A percentile compares a stretch with the other conserved stretches of the same genome.
Evolutionary conservation across 1,139 yeast species (phyloP).

Genomic region (Kodamaea fungicola): DNA sequence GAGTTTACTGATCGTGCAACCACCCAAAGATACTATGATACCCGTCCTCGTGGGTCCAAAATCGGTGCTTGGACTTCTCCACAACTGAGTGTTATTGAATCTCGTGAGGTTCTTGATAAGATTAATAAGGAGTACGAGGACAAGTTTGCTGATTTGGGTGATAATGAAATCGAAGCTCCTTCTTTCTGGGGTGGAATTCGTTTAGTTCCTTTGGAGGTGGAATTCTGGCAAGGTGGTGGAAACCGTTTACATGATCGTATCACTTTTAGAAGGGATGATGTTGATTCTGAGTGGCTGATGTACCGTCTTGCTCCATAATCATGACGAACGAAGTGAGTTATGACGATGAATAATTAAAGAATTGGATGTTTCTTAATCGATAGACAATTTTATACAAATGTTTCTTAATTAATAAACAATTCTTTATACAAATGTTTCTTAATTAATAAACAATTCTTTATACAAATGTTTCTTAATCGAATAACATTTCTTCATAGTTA

Average conservation of each 20-base stretch:
- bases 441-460: too few relatives aligned
- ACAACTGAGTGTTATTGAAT: constrained; percentile 60
- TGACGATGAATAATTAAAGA: too few relatives aligned
- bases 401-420: too few relatives aligned
- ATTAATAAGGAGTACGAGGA: constrained; percentile 46
- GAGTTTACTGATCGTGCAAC: constrained; percentile 73
- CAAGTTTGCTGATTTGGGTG: constrained; percentile 53
- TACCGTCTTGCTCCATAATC: constrained; percentile 71
- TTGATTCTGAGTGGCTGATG: constrained; percentile 55
- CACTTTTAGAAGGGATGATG: constrained; percentile 57
- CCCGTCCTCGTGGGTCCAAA: constrained; percentile 89
- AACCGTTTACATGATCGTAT: constrained; percentile 90
- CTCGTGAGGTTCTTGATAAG: constrained; percentile 61
- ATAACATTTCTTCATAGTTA: too few relatives aligned
- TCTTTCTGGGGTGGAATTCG: constrained; percentile 95
- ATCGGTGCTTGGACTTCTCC: constrained; percentile 98
- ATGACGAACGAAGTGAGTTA: too few relatives aligned
- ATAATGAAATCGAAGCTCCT: constrained; percentile 80
- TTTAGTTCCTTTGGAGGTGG: constrained; percentile 83
- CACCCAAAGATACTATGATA: constrained; percentile 71
- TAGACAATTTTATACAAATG: too few relatives aligned
- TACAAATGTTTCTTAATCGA: too few relatives aligned
- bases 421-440: too few relatives aligned
- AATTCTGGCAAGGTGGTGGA: constrained; percentile 95
- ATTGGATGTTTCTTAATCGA: too few relatives aligned